Base-by-base conservation (phyloP, 352 stramenopile species). In the Globisporangium paddicum region DNA sequence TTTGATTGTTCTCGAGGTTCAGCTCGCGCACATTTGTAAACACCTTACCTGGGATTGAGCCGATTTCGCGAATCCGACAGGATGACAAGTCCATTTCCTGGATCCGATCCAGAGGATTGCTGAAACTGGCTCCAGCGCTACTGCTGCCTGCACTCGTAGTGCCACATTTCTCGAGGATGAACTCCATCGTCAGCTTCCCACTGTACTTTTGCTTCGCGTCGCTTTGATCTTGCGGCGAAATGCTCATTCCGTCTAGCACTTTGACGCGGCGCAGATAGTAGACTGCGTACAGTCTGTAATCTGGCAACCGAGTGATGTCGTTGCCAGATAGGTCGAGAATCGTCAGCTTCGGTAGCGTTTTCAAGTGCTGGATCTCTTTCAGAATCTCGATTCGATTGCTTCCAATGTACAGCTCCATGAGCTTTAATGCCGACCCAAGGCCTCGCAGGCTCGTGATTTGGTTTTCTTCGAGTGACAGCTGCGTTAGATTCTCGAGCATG, bases 361-460 rank as follows among this genome's bases (percentile, higher is more conserved):
- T 93, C 3, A 96, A 57, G 38, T 93, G 73, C 55, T 93, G 86
- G 5, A 95, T 67, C 38, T 90, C 81, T 32, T 88, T 93, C 16
- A 96, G 30, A 10, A 75, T 74, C n/a, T 86, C 78, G 37, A 96
- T 83, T 18, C 75, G 64, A 54, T 96, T 96, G 57, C 86, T 87
- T 7, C 86, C 82, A n/a, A 95, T 68, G 63, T 96, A 96, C 0
- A 96, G 60, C 51, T 96, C 87, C 85, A 95, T 92, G 9, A 95
- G 62, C 45, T 87, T 90, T 47, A 75, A 53, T 1, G 87, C 75
- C 0, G 72, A 68, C 0, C 71, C 69, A 5, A 96, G 62, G 0
- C 83, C 84, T 9, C 72, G 66, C 8, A 96, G 65, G 42, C 79
- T 88, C 13, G 72, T 75, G 38, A 96, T 94, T 18, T 80, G 64